phyloP scores from a whole-genome alignment of 768 basidiomycete species.

The Mycena haematopus region DNA sequence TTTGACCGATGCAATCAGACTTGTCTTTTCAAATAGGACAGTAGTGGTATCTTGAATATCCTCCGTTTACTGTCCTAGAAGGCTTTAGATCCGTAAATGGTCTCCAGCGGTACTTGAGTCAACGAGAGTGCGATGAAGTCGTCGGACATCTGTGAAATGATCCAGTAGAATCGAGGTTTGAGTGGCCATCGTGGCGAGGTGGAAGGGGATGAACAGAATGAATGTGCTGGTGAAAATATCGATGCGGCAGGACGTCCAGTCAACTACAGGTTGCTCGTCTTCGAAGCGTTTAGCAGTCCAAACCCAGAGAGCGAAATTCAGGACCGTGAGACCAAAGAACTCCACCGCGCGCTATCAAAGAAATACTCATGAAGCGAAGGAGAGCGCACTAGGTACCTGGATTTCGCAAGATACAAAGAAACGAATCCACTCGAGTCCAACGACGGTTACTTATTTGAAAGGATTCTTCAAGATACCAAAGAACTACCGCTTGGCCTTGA shows the following conservation, averaged over 20 bases:
- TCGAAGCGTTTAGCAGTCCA: slow-evolving; percentile 42
- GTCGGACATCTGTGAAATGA: slow-evolving; percentile 41
- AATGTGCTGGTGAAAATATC: slow-evolving; percentile 41
- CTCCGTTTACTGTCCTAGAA: not conserved
- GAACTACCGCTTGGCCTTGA: no score
- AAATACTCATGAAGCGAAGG: not conserved
- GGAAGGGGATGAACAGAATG: slow-evolving; percentile 39
- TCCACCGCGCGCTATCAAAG: slow-evolving; percentile 39
- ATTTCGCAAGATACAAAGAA: no score
- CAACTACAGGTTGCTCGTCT: slow-evolving; percentile 38
- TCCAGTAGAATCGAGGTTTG: slow-evolving; percentile 42
- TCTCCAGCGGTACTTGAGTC: slow-evolving; percentile 28
- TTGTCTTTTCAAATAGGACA: not conserved
- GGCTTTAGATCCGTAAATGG: not conserved
- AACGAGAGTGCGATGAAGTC: slow-evolving; percentile 42
- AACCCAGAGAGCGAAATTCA: slow-evolving; percentile 40
- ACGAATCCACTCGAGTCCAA: not conserved
- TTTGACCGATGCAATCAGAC: slow-evolving; percentile 10
- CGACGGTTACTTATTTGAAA: not conserved
- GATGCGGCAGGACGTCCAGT: slow-evolving; percentile 39
- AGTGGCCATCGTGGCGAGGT: slow-evolving; percentile 42
- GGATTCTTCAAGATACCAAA: not conserved
- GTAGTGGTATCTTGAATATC: no score
- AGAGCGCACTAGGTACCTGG: slow-evolving; percentile 12
- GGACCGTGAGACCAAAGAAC: slow-evolving; percentile 37